Evolutionary conservation across 2,329 filamentous ascomycete species (phyloP), one percentile per base, ranked within the genome.

Genomic region (Amphichorda felina): DNA sequence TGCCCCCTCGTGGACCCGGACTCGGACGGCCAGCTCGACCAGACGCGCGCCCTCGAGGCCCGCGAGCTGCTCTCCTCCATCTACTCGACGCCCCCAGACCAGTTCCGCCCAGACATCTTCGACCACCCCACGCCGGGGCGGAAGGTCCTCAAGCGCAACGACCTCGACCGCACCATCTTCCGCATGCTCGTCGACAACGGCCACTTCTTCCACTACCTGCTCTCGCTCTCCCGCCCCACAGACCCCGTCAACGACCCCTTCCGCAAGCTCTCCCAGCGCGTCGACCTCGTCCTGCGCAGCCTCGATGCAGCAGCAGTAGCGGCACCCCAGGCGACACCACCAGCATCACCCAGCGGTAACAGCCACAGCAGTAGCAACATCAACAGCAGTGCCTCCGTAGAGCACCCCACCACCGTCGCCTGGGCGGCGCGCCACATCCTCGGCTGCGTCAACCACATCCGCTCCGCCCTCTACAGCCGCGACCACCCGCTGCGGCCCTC

Each of bases 181-280:
- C 64, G 64, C 35, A 70, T 75, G 53, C 56, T 75, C 13, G 54
- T 73, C 16, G 59, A 64, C 41, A 72, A 72, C 44, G 59, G 70
- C 47, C 61, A 66, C 28, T 65, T 75, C 51, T 70, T 74, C 46
- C 55, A 66, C 35, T 66, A 70, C 52, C 67, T 75, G 39, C 56
- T 63, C 31, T 59, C 60, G 13, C 53, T 61, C 8, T 58, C 66
- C 36, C 53, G 54, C n/a, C 56, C 68, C 3, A 50, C 55, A 32
- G 65, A 68, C 38, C 53, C 55, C 17, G 53, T 64, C 24, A 60
- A 60, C 28, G 63, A 69, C 40, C 57, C 57, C 4, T 72, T 72
- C 39, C 58, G 62, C 33, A 61, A 59, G 32, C 61, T 72, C 14
- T 57, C 62, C 28, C 63, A 65, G 40, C 63, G 68, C 8, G 58